Evolutionary conservation across 352 stramenopile genomes (phyloP).

Genomic region (Pilasporangium apinafurcum): DNA sequence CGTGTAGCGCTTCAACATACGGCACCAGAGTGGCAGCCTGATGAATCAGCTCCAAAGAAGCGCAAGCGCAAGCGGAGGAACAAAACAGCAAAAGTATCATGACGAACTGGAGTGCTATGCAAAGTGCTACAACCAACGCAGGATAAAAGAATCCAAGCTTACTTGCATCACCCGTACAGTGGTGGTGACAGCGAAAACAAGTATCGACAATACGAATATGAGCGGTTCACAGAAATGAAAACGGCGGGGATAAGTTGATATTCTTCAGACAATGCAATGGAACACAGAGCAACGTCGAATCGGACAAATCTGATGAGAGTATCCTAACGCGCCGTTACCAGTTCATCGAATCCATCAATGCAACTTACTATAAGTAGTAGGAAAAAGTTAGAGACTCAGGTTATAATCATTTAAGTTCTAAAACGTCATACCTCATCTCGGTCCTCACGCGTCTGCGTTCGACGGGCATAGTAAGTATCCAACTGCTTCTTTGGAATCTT

Average conservation of each 20-base stretch:
- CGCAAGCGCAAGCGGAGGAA: slow-evolving; percentile 12
- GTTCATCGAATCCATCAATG: neutral
- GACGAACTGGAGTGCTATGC: neutral
- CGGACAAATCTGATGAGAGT: no score
- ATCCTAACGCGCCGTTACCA: no score
- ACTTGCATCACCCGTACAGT: no score
- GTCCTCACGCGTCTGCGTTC: slow-evolving; percentile 85
- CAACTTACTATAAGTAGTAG: neutral
- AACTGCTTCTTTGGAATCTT: slow-evolving; percentile 99
- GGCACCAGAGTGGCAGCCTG: slow-evolving; percentile 55
- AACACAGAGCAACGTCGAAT: no score
- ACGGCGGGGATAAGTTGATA: neutral
- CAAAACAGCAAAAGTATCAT: neutral
- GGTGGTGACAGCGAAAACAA: no score
- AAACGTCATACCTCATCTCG: slow-evolving; percentile 56
- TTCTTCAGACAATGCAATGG: neutral
- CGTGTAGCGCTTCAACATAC: slow-evolving; percentile 62
- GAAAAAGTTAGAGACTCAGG: neutral
- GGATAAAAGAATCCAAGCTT: neutral
- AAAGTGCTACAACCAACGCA: neutral
- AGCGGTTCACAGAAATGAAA: neutral
- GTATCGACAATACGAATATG: no score
- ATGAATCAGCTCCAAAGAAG: slow-evolving; percentile 8
- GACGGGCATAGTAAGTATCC: slow-evolving; percentile 95
- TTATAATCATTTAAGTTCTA: no score